phyloP scores from a whole-genome alignment of 768 basidiomycete genomes.

The Daedaleopsis sinensis region DNA sequence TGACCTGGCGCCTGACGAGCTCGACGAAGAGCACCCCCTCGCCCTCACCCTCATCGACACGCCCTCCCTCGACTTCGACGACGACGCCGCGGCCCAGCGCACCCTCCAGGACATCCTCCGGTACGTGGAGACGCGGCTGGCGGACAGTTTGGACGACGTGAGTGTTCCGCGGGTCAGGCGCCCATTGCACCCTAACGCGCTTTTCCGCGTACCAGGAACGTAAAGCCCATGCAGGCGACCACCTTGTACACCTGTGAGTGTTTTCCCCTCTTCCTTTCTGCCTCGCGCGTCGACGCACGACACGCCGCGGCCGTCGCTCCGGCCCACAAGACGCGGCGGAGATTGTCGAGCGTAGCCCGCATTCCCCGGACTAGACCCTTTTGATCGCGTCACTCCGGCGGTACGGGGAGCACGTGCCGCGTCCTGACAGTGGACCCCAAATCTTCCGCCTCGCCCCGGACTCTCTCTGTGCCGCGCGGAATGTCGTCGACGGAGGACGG shows the following conservation, averaged over 20 bases:
- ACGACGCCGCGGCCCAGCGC: conserved; percentile 66
- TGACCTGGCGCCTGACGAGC: conserved; percentile 56
- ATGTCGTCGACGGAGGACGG: no score
- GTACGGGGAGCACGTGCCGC: not conserved
- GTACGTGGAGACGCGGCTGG: conserved; percentile 72
- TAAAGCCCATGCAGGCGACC: conserved; percentile 69
- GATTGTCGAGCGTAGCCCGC: not conserved
- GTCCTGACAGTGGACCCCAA: not conserved
- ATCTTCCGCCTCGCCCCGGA: not conserved
- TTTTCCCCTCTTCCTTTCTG: conserved; percentile 1
- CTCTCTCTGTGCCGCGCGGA: not conserved
- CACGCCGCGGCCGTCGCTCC: conserved; percentile 21
- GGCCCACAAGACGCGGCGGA: conserved; percentile 1
- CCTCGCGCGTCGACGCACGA: conserved; percentile 8
- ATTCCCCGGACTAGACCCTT: not conserved
- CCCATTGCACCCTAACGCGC: conserved; percentile 21
- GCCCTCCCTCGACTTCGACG: conserved; percentile 75
- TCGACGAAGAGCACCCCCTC: conserved; percentile 49
- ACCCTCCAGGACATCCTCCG: conserved; percentile 67
- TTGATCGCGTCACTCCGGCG: not conserved
- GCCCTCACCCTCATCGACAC: conserved; percentile 80
- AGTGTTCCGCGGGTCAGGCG: conserved; percentile 39
- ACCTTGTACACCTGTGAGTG: conserved; percentile 82
- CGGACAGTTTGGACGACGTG: conserved; percentile 78
- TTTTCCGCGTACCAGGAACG: conserved; percentile 54